Evolutionary conservation across 345 rosid genomes (phyloP).

Genomic region (Citrus maxima): DNA sequence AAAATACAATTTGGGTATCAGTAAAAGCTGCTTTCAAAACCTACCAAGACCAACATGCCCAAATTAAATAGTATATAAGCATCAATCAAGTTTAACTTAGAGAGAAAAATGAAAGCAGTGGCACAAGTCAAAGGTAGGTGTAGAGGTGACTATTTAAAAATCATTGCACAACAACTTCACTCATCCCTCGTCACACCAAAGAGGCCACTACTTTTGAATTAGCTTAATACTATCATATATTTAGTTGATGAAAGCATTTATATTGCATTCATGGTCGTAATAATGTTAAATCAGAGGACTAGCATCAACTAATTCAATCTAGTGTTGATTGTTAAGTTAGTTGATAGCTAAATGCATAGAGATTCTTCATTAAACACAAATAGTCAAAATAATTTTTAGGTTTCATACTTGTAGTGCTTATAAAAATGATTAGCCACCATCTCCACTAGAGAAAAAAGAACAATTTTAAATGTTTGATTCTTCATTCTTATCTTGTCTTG

Average conservation of each 20-base stretch:
- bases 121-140: constrained; percentile 32
- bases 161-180: constrained; percentile 26
- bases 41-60: constrained; percentile 15
- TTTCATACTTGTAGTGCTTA: not conserved
- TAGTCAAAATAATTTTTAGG: not conserved
- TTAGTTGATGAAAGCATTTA: not conserved
- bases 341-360: constrained; percentile 6
- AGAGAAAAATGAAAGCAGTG: not conserved
- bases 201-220: not conserved
- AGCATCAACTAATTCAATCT: not conserved
- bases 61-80: not conserved
- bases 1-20: not conserved
- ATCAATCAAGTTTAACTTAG: not conserved
- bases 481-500: not conserved
- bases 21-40: not conserved
- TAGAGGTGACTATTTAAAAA: constrained; percentile 23
- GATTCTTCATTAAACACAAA: constrained; percentile 4
- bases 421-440: constrained; percentile 20
- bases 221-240: not conserved
- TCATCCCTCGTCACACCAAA: not conserved
- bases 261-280: not conserved
- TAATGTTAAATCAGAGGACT: not conserved
- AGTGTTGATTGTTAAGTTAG: not conserved
- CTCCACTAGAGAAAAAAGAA: not conserved
- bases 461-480: not conserved